Evolutionary conservation across 768 basidiomycete genomes (phyloP), one percentile per base, ranked within the genome.

Genomic region (Tulasnella calospora): DNA sequence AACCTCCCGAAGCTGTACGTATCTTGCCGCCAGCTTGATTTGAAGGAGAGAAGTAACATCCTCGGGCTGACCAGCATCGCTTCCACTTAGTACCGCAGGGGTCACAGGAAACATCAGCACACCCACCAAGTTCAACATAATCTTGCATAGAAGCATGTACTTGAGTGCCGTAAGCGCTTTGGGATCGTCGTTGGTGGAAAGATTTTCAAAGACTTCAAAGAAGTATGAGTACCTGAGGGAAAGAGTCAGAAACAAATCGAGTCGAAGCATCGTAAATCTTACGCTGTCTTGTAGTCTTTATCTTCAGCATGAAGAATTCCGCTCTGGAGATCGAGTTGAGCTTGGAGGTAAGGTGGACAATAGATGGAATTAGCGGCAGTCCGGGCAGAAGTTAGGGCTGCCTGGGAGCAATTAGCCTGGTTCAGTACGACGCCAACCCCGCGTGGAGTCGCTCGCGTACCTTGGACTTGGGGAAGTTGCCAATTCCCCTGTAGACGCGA

Each of bases 71-170:
- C 30, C 12, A 21, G 41, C 15, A 51, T 76, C 9, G 33, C n/a
- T 2, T n/a, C 23, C 1, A 57, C 23, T 57, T 15, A 44, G 44
- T 15, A 44, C 44, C 12, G 44, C 13, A 44, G 17, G 1, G 44
- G 17, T 13, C 17, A 44, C 12, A 44, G 12, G 1, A 44, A 15
- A 44, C 17, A 19, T 44, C 44, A 44, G 44, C 44, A 15, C 44
- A 44, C 44, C 13, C 17, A 97, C 96, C 83, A 97, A 84, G 82
- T 95, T 95, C 80, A 99, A 87, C 97, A 99, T 99, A 83, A 99
- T 92, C 84, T 99, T 99, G 85, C 98, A 99, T 69, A 98, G 84
- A 21, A 98, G 88, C 97, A 99, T 98, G 85, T 99, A 99, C 85
- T 99, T 99, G 81, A 99, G 87, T 6, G 95, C 95, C 1, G 89